Base-by-base conservation (phyloP, 306 rosid species). In the Cercis canadensis region DNA sequence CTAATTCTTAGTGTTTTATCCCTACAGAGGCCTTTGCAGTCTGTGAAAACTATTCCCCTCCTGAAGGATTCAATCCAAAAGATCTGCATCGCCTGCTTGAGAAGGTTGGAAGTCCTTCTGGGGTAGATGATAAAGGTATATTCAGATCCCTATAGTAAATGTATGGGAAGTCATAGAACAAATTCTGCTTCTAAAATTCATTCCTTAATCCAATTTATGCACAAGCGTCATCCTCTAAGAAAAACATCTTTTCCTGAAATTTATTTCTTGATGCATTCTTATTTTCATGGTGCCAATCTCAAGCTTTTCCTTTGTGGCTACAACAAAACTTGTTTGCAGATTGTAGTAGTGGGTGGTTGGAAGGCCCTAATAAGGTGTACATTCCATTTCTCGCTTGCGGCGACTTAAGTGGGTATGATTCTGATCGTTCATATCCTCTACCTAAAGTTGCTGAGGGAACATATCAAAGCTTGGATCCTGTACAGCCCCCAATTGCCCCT, bases 21-120 rank as follows among this genome's bases (percentile, higher is more conserved):
- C 76, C n/a, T 82, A 50, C 96, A 91, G 97, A 95, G 88, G 96
- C 99, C 46, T 95, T 95, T 86, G 99, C 97, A 62, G 93, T 95
- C 53, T 95, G 97, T 33, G 97, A 91, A 80, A 89, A 95, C 75
- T 95, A 90, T 80, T 86, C 92, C 44, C 97, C 99, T 81, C 97
- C 96, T 0, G 95, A 85, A 77, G 97, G 96, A 71, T 94, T 94
- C 87, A 81, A 87, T 72, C 95, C 95, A 1, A 82, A 85, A 78
- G 96, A 94, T 83, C 89, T 94, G 49, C 85, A 87, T 77, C 90
- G 82, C 76, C 85, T 94, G 58, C 88, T 94, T 75, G 97, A 89
- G 84, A 91, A 86, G 82, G 96, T 95, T 34, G 99, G 99, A 82
- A 95, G 96, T 65, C 99, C 99, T 17, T 95, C 96, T 0, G 96